Conservation (phyloP, 2,329 filamentous ascomycete species). For the Penicillium decumbens region DNA sequence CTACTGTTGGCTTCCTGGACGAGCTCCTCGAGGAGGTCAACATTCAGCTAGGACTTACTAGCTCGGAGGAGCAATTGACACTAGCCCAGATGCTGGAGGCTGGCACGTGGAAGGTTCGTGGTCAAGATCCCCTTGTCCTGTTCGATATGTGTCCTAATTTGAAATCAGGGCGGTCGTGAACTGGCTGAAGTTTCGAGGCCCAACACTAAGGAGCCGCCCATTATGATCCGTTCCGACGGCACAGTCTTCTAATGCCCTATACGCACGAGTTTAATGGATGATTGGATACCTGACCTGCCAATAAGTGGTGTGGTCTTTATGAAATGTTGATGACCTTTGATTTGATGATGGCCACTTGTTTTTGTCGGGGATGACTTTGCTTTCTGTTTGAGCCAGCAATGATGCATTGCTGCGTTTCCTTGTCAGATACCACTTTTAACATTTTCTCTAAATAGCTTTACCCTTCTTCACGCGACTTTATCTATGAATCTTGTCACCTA, state of each 20-base stretch:
- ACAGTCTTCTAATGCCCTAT: conserved; percentile 71
- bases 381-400: conserved; percentile 3
- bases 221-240: conserved; percentile 92
- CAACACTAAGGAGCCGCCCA: conserved; percentile 93
- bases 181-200: conserved; percentile 92
- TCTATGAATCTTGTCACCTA: not conserved
- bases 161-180: conserved; percentile 73
- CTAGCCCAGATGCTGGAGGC: conserved; percentile 90
- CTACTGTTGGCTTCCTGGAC: conserved; percentile 70
- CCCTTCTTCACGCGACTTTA: conserved; percentile 1
- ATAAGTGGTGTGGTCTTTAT: conserved; percentile 25
- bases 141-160: conserved; percentile 29
- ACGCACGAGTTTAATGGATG: conserved; percentile 21
- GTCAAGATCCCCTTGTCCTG: not conserved
- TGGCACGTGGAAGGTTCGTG: conserved; percentile 89
- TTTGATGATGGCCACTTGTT: not conserved
- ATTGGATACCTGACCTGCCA: conserved; percentile 27
- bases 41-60: conserved; percentile 61
- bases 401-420: conserved; percentile 13
- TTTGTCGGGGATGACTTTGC: conserved; percentile 7
- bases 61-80: conserved; percentile 61
- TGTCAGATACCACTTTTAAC: conserved; percentile 15
- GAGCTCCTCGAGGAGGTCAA: conserved; percentile 67
- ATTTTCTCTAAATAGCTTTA: not conserved
- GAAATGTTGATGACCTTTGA: conserved; percentile 28